Evolutionary conservation across 2,329 filamentous ascomycete species (phyloP), one percentile per base, ranked within the genome.

Genomic region (Dactylellina parvicollis): DNA sequence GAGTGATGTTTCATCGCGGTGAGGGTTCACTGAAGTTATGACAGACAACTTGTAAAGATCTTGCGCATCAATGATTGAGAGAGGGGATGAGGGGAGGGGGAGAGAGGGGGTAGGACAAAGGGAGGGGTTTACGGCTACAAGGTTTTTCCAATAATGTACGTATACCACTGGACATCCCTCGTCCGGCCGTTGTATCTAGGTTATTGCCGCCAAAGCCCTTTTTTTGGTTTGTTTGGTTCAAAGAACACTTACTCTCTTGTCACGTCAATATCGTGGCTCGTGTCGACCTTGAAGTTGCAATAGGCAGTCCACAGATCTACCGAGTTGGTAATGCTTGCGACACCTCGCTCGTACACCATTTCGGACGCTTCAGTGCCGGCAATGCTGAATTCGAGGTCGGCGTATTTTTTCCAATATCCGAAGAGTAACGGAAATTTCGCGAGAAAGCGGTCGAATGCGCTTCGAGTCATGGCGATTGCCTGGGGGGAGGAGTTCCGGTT

Each of bases 391-490:
- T 99, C 95, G 75, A 96, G 86, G 79, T 98, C 94, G 79, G 95
- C 95, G 85, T 98, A 99, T 81, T 97, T 98, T 84, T 98, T 98
- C 95, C 95, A 99, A 83, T 98, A 99, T 57, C 94, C 95, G 79
- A 98, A 99, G 38, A 98, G 87, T 9, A 98, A 86, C 1, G 95
- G 95, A 76, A 97, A 99, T 80, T 96, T 97, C 74, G 91, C 87
- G 20, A 99, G 89, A 79, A 99, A 96, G 50, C 90, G 88, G 80
- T 99, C 93, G 83, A 96, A 98, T 75, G 91, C 88, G 80, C 91
- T 88, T 81, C 95, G 90, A 64, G 92, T 90, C 9, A 92, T 89
- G 18, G 92, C 89, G 77, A 99, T 92, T 26, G 95, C 92, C 79
- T 96, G 91, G 0, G 95, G 93, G 80, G 91, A 97, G 42, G 95